These are phyloP conservation scores for Rubus parviflorus DNA, from an alignment of 306 rosid species.

Conservation along the genomic window DNA sequence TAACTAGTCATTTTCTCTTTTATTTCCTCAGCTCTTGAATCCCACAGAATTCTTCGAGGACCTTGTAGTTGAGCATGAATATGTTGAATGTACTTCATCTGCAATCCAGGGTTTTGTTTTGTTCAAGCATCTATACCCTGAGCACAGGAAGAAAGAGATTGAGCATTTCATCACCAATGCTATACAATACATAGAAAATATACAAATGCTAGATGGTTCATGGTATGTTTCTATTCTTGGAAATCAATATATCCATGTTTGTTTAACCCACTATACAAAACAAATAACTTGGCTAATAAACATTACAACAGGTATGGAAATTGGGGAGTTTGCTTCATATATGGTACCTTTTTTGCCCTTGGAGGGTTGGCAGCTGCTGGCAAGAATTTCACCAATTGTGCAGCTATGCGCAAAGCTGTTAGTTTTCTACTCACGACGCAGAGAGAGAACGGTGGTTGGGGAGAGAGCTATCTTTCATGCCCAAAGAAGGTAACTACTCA, in stretches of 20 bases:
- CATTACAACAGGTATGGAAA: conserved; percentile 38
- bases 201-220: conserved; percentile 17
- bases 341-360: conserved; percentile 61
- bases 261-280: neutral
- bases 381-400: conserved; percentile 41
- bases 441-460: conserved; percentile 72
- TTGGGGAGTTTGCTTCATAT: conserved; percentile 68
- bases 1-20: neutral
- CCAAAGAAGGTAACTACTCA: conserved; percentile 40
- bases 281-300: neutral
- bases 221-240: conserved; percentile 4
- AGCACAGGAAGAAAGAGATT: conserved; percentile 15
- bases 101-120: conserved; percentile 11
- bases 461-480: conserved; percentile 62
- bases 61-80: conserved; percentile 19
- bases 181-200: neutral
- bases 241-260: neutral
- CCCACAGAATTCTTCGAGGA: conserved; percentile 14
- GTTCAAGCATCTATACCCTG: conserved; percentile 9
- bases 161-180: neutral
- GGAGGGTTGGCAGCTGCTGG: conserved; percentile 63
- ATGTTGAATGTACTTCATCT: conserved; percentile 19
- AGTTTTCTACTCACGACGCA: conserved; percentile 49
- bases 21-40: neutral
- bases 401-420: conserved; percentile 48